Percentiles rank a stretch among this genome's conserved stretches.
Evolutionary conservation across 2,329 filamentous ascomycete genomes (phyloP).

Genomic region (Huntiella bhutanensis): DNA sequence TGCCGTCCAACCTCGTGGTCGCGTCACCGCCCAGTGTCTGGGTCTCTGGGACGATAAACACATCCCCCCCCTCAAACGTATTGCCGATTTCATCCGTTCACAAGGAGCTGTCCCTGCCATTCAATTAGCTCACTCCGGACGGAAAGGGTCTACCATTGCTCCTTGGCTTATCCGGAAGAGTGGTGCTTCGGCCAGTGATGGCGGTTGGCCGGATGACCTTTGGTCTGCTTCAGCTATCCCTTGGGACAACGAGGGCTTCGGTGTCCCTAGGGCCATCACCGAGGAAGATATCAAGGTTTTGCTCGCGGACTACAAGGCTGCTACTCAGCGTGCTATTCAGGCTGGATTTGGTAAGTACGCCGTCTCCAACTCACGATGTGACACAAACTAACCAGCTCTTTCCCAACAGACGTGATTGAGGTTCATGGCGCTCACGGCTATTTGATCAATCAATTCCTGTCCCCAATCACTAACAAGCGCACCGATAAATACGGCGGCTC

Average conservation of each 20-base stretch:
- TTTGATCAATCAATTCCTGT: conserved; percentile 46
- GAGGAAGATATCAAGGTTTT: conserved; percentile 46
- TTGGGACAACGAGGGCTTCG: conserved; percentile 38
- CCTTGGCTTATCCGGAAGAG: conserved; percentile 38
- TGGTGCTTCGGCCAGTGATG: conserved; percentile 31
- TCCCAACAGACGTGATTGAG: conserved; percentile 46
- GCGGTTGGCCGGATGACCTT: conserved; percentile 39
- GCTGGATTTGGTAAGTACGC: conserved; percentile 34
- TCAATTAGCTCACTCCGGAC: conserved; percentile 65
- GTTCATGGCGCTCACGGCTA: conserved; percentile 48
- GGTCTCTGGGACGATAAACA: conserved; percentile 78
- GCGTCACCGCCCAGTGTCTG: conserved; percentile 63
- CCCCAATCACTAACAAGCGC: conserved; percentile 36
- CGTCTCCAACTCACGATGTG: conserved; percentile 5
- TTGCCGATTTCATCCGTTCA: conserved; percentile 62
- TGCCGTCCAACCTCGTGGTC: conserved; percentile 52
- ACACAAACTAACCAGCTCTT: not conserved
- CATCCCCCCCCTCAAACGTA: conserved; percentile 47
- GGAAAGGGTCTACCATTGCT: conserved; percentile 42
- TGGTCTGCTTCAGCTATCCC: conserved; percentile 32
- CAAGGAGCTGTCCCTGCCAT: conserved; percentile 62
- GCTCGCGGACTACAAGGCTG: conserved; percentile 41
- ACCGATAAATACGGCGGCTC: conserved; percentile 47
- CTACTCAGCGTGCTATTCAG: conserved; percentile 39
- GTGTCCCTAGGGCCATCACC: conserved; percentile 48